phyloP scores from a whole-genome alignment of 768 basidiomycete species.

The Podaxis sp. region DNA sequence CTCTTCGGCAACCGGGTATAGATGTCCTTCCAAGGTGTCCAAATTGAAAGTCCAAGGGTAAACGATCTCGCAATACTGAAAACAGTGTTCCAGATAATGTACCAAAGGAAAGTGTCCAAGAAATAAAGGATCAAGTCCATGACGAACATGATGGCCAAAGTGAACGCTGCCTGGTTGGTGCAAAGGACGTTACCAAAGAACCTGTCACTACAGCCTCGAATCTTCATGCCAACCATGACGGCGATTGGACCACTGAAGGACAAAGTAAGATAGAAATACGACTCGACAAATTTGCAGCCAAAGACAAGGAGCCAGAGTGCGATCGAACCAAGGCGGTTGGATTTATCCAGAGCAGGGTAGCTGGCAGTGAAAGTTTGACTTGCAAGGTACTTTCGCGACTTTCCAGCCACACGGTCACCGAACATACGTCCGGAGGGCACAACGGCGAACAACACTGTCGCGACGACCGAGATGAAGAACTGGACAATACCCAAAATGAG shows the following conservation, averaged over 20 bases:
- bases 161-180: constrained; percentile 90
- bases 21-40: constrained; percentile 99
- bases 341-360: constrained; percentile 66
- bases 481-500: constrained; percentile 95
- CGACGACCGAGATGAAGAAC: constrained; percentile 88
- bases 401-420: constrained; percentile 94
- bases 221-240: constrained; percentile 96
- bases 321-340: constrained; percentile 74
- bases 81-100: constrained; percentile 98
- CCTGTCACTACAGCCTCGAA: constrained; percentile 86
- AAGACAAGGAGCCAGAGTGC: constrained; percentile 90
- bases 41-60: constrained; percentile 88
- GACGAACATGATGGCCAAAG: constrained; percentile 95
- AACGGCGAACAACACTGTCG: constrained; percentile 82
- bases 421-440: constrained; percentile 99
- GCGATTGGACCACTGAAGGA: constrained; percentile 91
- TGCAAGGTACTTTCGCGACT: constrained; percentile 94
- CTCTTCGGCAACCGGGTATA: constrained; percentile 94
- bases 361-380: constrained; percentile 98
- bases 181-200: constrained; percentile 84
- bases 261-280: constrained; percentile 96
- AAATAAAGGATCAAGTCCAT: constrained; percentile 98
- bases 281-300: constrained; percentile 94
- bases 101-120: constrained; percentile 99
- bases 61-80: constrained; percentile 88